phyloP scores from a whole-genome alignment of 1,284 basidiomycete genomes.

The Macrocybe sp. region DNA sequence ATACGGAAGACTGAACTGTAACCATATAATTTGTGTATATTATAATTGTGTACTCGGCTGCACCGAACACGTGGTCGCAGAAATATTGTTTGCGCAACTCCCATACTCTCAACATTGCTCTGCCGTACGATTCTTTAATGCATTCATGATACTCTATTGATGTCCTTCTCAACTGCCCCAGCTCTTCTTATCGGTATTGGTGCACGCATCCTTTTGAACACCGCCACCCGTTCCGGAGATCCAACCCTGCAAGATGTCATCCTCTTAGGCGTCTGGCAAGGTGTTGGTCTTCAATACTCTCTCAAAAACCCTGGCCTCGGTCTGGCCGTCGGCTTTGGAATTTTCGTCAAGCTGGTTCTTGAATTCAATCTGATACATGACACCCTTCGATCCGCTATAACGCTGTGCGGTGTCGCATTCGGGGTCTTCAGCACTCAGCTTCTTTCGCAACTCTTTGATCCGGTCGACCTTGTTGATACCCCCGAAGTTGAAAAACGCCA shows the following conservation, averaged over 20 bases:
- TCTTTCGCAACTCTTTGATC: slow-evolving; percentile 55
- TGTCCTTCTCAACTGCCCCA: slow-evolving; percentile 38
- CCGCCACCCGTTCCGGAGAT: slow-evolving; percentile 38
- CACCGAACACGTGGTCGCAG: background rate
- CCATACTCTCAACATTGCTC: background rate
- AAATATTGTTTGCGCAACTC: background rate
- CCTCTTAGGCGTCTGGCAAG: slow-evolving; percentile 70
- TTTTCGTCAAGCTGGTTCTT: slow-evolving; percentile 54
- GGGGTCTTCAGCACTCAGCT: slow-evolving; percentile 65
- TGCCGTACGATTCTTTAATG: slow-evolving; percentile 7
- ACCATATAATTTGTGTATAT: slow-evolving; percentile 2
- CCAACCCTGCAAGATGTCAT: slow-evolving; percentile 52
- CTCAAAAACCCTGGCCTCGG: slow-evolving; percentile 50
- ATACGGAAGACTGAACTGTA: slow-evolving; percentile 35
- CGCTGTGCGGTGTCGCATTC: slow-evolving; percentile 56
- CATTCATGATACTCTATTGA: slow-evolving; percentile 22
- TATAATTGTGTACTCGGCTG: background rate
- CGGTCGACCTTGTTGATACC: slow-evolving; percentile 8
- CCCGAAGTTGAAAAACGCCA: slow-evolving; percentile 17
- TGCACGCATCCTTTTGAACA: slow-evolving; percentile 63
- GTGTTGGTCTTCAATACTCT: slow-evolving; percentile 65
- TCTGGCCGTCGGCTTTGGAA: slow-evolving; percentile 48
- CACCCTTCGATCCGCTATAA: slow-evolving; percentile 45
- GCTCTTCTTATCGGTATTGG: slow-evolving; percentile 54
- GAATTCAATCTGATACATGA: slow-evolving; percentile 54